Evolutionary conservation across 345 rosid species (phyloP).

Genomic region (Populus simonii): DNA sequence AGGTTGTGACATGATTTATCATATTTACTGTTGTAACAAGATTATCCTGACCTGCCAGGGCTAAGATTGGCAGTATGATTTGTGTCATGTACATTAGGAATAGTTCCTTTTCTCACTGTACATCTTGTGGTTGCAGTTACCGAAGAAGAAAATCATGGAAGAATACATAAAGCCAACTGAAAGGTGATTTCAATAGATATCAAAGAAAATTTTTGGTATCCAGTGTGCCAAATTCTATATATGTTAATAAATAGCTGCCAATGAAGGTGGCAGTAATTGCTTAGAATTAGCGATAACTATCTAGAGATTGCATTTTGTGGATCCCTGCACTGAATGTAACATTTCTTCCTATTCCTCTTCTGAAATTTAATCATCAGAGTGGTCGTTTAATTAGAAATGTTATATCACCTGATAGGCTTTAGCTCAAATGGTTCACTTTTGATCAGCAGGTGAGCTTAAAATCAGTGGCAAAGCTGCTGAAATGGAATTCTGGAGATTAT

Average conservation of each 20-base stretch:
- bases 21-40: not conserved
- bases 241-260: not conserved
- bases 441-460: not conserved
- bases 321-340: not conserved
- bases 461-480: not conserved
- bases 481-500: not conserved
- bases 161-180: slow-evolving; percentile 65
- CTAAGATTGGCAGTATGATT: not conserved
- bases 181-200: slow-evolving; percentile 11
- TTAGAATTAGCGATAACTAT: not conserved
- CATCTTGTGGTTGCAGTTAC: slow-evolving; percentile 32
- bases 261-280: not conserved
- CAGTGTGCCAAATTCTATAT: not conserved
- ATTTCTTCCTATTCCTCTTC: not conserved
- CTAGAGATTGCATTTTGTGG: not conserved
- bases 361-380: not conserved
- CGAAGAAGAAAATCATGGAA: slow-evolving; percentile 56
- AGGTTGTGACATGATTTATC: not conserved
- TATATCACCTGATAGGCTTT: not conserved
- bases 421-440: not conserved
- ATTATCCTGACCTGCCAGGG: not conserved
- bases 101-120: not conserved
- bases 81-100: not conserved
- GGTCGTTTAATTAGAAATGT: not conserved
- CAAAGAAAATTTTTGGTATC: not conserved